Conservation (phyloP, 1,284 basidiomycete species). For the Ustilago sp. region DNA sequence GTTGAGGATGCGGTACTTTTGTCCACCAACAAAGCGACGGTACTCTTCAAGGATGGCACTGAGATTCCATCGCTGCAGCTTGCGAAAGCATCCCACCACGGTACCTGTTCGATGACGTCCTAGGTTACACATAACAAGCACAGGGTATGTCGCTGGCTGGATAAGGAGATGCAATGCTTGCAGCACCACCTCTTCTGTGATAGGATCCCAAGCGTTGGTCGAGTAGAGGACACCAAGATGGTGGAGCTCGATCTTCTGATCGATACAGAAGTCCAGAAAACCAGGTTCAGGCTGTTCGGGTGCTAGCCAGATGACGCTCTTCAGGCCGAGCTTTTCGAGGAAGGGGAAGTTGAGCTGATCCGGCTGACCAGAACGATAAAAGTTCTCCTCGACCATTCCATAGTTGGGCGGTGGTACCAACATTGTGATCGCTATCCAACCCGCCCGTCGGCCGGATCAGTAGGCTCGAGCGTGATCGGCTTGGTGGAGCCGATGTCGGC, state of each 20-base stretch:
- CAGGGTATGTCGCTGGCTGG: constrained; percentile 72
- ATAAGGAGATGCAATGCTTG: constrained; percentile 73
- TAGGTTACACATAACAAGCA: constrained; percentile 73
- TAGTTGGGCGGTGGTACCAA: constrained; percentile 73
- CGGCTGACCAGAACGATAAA: constrained; percentile 73
- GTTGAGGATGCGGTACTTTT: constrained; percentile 73
- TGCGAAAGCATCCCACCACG: constrained; percentile 72
- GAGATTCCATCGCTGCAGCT: constrained; percentile 72
- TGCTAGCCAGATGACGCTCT: constrained; percentile 73
- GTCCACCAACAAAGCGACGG: constrained; percentile 72
- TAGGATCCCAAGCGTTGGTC: constrained; percentile 70
- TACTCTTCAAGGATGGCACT: constrained; percentile 73
- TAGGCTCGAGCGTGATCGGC: not conserved
- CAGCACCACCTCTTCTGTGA: constrained; percentile 73
- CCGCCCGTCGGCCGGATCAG: not conserved
- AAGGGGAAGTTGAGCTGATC: constrained; percentile 74
- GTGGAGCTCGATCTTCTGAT: constrained; percentile 69
- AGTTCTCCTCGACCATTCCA: constrained; percentile 73
- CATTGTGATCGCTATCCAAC: constrained; percentile 37
- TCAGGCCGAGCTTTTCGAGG: constrained; percentile 72
- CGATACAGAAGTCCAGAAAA: constrained; percentile 67
- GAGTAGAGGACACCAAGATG: constrained; percentile 71
- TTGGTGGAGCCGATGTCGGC: not conserved
- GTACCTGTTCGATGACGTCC: constrained; percentile 73
- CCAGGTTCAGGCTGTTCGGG: constrained; percentile 73